phyloP scores from a whole-genome alignment of 208 protist species.

The Trypanosoma mega region DNA sequence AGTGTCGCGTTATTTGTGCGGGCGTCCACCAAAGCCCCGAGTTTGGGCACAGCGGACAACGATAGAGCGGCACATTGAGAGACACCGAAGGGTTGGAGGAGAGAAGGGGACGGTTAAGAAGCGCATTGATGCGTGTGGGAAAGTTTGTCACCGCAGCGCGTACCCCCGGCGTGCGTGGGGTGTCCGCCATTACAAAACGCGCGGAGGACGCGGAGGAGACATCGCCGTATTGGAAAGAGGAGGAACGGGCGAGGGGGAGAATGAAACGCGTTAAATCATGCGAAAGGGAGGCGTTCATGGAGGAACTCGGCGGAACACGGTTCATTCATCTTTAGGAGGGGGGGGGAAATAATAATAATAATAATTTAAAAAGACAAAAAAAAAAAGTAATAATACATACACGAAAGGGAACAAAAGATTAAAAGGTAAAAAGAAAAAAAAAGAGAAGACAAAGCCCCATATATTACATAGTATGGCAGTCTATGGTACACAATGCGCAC shows the following conservation, averaged over 20 bases:
- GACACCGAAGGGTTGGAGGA: not conserved
- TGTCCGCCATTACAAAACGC: no score
- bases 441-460: not conserved
- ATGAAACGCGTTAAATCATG: slow-evolving; percentile 26
- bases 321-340: no score
- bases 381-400: not conserved
- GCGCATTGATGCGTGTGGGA: slow-evolving; percentile 18
- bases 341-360: no score
- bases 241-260: slow-evolving; percentile 16
- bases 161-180: slow-evolving; percentile 10
- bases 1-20: slow-evolving; percentile 46
- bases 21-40: slow-evolving; percentile 37
- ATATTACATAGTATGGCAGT: slow-evolving; percentile 1
- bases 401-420: no score
- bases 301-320: not conserved
- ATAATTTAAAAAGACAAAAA: not conserved
- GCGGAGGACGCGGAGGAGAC: no score
- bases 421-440: not conserved
- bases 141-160: slow-evolving; percentile 22
- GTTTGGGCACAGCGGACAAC: slow-evolving; percentile 22
- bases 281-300: not conserved
- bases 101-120: slow-evolving; percentile 22
- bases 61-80: slow-evolving; percentile 25
- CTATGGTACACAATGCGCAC: no score
- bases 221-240: no score